Percentiles rank a stretch among this genome's conserved stretches.
phyloP scores from a whole-genome alignment of 1,284 basidiomycete species.

The Singerocomus rubriflavus region DNA sequence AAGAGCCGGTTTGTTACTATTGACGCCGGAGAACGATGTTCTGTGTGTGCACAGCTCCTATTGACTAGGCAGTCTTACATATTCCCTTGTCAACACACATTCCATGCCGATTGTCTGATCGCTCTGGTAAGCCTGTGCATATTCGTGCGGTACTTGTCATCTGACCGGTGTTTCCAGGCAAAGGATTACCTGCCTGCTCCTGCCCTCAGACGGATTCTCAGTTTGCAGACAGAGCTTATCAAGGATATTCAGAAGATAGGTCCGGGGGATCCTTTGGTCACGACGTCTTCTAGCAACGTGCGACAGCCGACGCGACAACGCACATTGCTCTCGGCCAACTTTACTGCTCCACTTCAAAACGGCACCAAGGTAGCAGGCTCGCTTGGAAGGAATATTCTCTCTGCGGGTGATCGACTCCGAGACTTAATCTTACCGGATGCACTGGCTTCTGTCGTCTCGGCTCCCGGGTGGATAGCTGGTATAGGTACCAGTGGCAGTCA shows the following conservation, averaged over 20 bases:
- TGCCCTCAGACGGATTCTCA: slow-evolving; percentile 78
- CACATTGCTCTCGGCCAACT: slow-evolving; percentile 70
- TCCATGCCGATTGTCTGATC: slow-evolving; percentile 95
- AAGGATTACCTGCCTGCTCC: slow-evolving; percentile 86
- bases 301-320: slow-evolving; percentile 55
- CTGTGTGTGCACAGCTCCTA: slow-evolving; percentile 72
- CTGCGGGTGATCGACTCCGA: slow-evolving; percentile 84
- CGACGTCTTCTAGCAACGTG: slow-evolving; percentile 34
- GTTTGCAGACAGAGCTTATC: slow-evolving; percentile 80
- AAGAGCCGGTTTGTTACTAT: slow-evolving; percentile 93
- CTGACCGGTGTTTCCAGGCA: slow-evolving; percentile 50
- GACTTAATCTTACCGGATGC: slow-evolving; percentile 93
- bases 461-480: slow-evolving; percentile 65
- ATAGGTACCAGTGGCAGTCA: slow-evolving; percentile 46
- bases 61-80: slow-evolving; percentile 94
- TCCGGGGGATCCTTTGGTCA: slow-evolving; percentile 34
- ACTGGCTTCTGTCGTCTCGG: slow-evolving; percentile 68
- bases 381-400: slow-evolving; percentile 77
- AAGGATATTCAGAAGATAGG: slow-evolving; percentile 45
- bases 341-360: slow-evolving; percentile 55
- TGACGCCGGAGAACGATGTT: slow-evolving; percentile 85
- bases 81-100: slow-evolving; percentile 95
- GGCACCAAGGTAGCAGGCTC: slow-evolving; percentile 59
- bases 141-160: background rate
- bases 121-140: slow-evolving; percentile 63